phyloP scores from a whole-genome alignment of 805 yeast species.

The Geotrichum ghanense region DNA sequence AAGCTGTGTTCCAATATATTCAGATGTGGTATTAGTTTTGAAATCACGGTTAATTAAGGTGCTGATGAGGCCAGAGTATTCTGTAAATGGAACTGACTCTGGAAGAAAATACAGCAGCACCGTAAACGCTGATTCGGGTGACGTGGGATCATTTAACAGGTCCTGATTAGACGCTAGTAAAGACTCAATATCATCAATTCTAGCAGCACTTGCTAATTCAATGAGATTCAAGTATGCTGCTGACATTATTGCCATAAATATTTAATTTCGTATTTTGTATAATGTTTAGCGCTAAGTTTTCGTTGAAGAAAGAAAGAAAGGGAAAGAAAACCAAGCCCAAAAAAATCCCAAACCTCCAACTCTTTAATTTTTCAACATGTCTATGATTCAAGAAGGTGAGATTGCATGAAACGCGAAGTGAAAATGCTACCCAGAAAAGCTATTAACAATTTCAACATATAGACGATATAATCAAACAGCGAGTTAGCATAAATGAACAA shows the following conservation, averaged over 20 bases:
- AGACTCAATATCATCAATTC: not conserved
- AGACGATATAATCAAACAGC: conserved; percentile 14
- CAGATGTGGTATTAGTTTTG: not conserved
- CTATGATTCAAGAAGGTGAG: no score
- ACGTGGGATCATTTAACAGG: conserved; percentile 9
- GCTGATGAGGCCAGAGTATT: conserved; percentile 6
- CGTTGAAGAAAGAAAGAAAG: not conserved
- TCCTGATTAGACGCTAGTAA: not conserved
- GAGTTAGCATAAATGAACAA: conserved; percentile 14
- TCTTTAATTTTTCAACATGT: not conserved
- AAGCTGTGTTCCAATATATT: not conserved
- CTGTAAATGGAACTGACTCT: conserved; percentile 17
- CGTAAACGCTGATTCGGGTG: conserved; percentile 20
- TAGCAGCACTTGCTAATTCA: not conserved
- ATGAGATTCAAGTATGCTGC: not conserved
- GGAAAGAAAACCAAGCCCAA: not conserved
- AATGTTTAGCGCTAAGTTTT: no score
- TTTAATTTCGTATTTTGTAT: no score
- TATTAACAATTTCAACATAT: not conserved
- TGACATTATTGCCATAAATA: no score
- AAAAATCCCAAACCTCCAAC: not conserved
- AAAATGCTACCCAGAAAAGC: not conserved
- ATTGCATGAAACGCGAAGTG: no score
- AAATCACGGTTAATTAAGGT: not conserved
- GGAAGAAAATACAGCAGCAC: conserved; percentile 22